These are phyloP conservation scores for Rhizopogon vinicolor DNA, from an alignment of 768 basidiomycete genomes.

Conservation along the genomic window DNA sequence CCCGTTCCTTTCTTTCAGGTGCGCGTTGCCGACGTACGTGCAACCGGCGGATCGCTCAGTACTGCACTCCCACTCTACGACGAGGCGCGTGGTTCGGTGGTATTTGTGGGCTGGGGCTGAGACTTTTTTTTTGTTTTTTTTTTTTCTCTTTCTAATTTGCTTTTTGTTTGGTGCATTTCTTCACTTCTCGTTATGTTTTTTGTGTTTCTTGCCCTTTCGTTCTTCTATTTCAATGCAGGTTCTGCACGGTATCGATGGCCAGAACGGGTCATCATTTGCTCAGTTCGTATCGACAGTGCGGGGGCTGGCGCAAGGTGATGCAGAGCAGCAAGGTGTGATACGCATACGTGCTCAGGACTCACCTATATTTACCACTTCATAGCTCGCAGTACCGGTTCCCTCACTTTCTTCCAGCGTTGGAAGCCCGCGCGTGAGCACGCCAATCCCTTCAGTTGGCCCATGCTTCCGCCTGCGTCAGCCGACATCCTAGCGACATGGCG, in stretches of 20 bases:
- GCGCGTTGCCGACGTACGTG: conserved; percentile 27
- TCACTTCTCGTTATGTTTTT: background rate
- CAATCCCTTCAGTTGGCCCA: conserved; percentile 28
- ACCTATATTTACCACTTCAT: background rate
- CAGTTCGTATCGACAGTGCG: conserved; percentile 23
- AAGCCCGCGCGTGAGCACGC: conserved; percentile 27
- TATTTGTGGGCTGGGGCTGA: background rate
- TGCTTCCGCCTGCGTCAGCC: conserved; percentile 20
- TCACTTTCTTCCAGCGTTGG: conserved; percentile 28
- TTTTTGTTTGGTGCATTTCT: background rate
- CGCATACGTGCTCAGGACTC: background rate
- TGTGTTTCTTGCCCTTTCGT: background rate
- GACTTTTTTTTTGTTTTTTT: background rate
- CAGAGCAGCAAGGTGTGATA: conserved; percentile 21
- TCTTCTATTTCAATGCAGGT: conserved; percentile 11
- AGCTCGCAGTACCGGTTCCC: conserved; percentile 12
- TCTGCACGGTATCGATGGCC: conserved; percentile 16
- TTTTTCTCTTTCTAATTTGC: background rate
- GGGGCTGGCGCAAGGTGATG: conserved; percentile 18
- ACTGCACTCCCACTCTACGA: conserved; percentile 25
- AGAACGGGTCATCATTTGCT: conserved; percentile 14
- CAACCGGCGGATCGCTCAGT: conserved; percentile 24
- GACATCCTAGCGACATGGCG: conserved; percentile 25
- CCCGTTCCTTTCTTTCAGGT: conserved; percentile 28
- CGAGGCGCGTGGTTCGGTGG: conserved; percentile 15